Conservation (phyloP, 1,284 basidiomycete species). For the Malassezia sympodialis region DNA sequence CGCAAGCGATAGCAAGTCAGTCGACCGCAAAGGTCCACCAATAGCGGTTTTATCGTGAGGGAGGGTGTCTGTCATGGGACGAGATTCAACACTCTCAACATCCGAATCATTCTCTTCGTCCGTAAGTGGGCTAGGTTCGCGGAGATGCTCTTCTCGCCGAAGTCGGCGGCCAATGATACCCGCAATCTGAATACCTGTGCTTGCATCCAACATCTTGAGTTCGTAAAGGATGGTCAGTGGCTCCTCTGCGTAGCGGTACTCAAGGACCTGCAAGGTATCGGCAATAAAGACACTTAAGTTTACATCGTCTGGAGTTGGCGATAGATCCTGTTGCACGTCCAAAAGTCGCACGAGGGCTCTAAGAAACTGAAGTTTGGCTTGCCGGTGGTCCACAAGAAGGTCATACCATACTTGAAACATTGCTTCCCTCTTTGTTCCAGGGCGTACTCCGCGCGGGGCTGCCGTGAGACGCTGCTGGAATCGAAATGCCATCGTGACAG, state of each 20-base stretch:
- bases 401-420: conserved; percentile 81
- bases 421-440: conserved; percentile 56
- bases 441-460: conserved; percentile 1
- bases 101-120: conserved; percentile 18
- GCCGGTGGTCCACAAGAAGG: conserved; percentile 77
- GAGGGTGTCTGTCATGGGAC: not conserved
- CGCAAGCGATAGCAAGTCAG: conserved; percentile 10
- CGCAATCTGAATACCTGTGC: conserved; percentile 66
- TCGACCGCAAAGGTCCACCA: conserved; percentile 2
- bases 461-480: conserved; percentile 56
- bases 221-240: conserved; percentile 71
- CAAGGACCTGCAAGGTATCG: conserved; percentile 80
- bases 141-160: conserved; percentile 23
- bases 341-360: conserved; percentile 70
- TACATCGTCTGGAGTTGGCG: conserved; percentile 22
- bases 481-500: conserved; percentile 66
- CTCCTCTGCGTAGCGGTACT: conserved; percentile 91
- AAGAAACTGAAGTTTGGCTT: conserved; percentile 71
- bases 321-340: conserved; percentile 57
- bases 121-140: conserved; percentile 12
- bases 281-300: conserved; percentile 80
- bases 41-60: not conserved
- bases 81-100: not conserved
- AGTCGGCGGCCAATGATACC: conserved; percentile 14
- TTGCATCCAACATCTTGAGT: conserved; percentile 70